phyloP scores from a whole-genome alignment of 768 basidiomycete genomes.

The Phaffia australis region DNA sequence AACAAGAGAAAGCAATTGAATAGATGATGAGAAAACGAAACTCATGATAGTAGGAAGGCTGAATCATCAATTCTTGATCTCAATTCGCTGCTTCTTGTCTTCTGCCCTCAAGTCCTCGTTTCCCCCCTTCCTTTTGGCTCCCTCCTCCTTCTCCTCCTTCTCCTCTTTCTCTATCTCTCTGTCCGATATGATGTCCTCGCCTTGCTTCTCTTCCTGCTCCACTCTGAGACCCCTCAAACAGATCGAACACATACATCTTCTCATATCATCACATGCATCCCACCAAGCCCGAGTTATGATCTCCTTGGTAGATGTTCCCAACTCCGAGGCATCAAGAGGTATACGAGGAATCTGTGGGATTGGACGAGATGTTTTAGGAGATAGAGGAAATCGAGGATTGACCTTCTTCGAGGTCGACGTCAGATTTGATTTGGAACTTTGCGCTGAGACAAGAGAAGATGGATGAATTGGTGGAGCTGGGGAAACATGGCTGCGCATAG shows the following conservation, averaged over 20 bases:
- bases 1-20: too few species aligned
- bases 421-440: too few species aligned
- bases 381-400: too few species aligned
- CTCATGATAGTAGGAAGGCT: too few species aligned
- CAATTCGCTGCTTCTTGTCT: too few species aligned
- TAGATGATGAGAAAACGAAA: too few species aligned
- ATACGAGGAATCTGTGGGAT: conserved; percentile 11
- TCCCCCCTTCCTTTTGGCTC: background rate
- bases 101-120: background rate
- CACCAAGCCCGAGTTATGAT: conserved; percentile 4
- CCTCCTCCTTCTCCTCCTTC: background rate
- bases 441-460: background rate
- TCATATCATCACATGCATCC: conserved; percentile 10
- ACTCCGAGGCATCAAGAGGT: background rate
- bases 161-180: conserved; percentile 1
- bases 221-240: conserved; percentile 9
- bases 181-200: background rate
- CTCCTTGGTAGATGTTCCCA: background rate
- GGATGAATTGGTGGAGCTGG: background rate
- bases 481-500: background rate
- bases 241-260: conserved; percentile 11
- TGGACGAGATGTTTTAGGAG: background rate
- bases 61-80: too few species aligned
- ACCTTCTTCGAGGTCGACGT: too few species aligned
- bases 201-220: background rate